These are phyloP conservation scores for Trametes gibbosa DNA, from an alignment of 768 basidiomycete genomes.

Conservation along the genomic window DNA sequence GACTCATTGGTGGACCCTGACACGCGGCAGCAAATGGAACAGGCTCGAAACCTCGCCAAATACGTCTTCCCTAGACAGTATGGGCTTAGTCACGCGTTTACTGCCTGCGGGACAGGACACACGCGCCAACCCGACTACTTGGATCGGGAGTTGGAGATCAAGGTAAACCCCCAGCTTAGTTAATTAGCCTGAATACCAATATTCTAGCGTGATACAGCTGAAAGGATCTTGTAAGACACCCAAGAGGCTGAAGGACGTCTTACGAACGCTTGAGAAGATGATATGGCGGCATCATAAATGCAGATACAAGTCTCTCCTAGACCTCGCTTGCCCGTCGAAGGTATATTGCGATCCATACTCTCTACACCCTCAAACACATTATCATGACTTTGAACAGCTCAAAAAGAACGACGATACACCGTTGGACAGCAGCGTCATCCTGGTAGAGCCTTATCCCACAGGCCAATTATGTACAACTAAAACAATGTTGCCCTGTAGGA, in stretches of 20 bases:
- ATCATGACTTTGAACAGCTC: constrained; percentile 33
- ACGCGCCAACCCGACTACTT: constrained; percentile 41
- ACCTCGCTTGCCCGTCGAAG: constrained; percentile 76
- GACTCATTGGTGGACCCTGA: constrained; percentile 43
- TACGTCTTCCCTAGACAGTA: constrained; percentile 86
- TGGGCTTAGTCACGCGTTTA: constrained; percentile 61
- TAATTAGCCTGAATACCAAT: neutral
- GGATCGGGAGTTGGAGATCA: constrained; percentile 68
- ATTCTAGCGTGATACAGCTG: constrained; percentile 5
- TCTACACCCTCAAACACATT: neutral
- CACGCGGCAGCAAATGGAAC: constrained; percentile 42
- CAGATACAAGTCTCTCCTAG: constrained; percentile 61
- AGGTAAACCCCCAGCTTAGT: constrained; percentile 40
- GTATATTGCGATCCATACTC: constrained; percentile 35
- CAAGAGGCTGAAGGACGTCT: constrained; percentile 56
- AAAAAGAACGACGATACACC: constrained; percentile 36
- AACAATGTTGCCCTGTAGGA: constrained; percentile 43
- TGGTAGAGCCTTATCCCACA: constrained; percentile 39
- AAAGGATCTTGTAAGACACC: constrained; percentile 65
- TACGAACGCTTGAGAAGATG: constrained; percentile 57
- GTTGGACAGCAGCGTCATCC: constrained; percentile 61
- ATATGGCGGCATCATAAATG: constrained; percentile 68
- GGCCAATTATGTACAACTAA: neutral
- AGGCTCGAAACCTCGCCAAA: constrained; percentile 68
- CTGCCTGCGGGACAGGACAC: neutral